phyloP scores from a whole-genome alignment of 2,329 filamentous ascomycete genomes.

The Zelopaecilomyces penicillatus region DNA sequence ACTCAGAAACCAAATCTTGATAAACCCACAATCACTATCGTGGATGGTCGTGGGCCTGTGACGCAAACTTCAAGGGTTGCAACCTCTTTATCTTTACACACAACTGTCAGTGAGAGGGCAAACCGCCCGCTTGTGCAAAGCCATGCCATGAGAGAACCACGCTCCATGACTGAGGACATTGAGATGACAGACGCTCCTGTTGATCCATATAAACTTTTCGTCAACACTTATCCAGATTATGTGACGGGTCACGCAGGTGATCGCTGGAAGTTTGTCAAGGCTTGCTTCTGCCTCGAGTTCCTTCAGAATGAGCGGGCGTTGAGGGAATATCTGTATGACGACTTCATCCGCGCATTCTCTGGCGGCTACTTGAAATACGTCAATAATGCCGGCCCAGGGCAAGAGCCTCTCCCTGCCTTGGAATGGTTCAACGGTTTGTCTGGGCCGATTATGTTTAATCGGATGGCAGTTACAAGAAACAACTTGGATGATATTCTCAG shows the following conservation, averaged over 20 bases:
- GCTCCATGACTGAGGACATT: neutral
- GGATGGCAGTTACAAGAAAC: slow-evolving; percentile 24
- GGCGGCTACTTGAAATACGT: slow-evolving; percentile 35
- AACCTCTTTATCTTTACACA: too few species aligned
- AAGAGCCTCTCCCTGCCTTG: slow-evolving; percentile 27
- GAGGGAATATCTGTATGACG: slow-evolving; percentile 41
- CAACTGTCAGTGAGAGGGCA: too few species aligned
- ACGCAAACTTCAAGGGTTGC: too few species aligned
- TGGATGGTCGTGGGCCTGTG: too few species aligned
- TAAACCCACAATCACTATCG: neutral
- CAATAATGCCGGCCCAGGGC: slow-evolving; percentile 13
- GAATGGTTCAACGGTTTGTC: slow-evolving; percentile 32
- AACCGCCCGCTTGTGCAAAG: too few species aligned
- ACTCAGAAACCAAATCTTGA: neutral
- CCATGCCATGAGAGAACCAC: too few species aligned
- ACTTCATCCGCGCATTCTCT: slow-evolving; percentile 40
- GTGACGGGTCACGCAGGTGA: slow-evolving; percentile 29
- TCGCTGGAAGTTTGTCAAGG: slow-evolving; percentile 34
- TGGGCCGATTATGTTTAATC: slow-evolving; percentile 20
- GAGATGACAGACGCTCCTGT: neutral
- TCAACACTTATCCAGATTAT: slow-evolving; percentile 36
- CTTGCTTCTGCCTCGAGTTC: slow-evolving; percentile 34
- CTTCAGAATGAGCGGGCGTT: slow-evolving; percentile 26
- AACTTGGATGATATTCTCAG: slow-evolving; percentile 27
- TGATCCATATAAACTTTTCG: slow-evolving; percentile 31